phyloP scores from a whole-genome alignment of 768 basidiomycete species.

The Peribolospora baueri region DNA sequence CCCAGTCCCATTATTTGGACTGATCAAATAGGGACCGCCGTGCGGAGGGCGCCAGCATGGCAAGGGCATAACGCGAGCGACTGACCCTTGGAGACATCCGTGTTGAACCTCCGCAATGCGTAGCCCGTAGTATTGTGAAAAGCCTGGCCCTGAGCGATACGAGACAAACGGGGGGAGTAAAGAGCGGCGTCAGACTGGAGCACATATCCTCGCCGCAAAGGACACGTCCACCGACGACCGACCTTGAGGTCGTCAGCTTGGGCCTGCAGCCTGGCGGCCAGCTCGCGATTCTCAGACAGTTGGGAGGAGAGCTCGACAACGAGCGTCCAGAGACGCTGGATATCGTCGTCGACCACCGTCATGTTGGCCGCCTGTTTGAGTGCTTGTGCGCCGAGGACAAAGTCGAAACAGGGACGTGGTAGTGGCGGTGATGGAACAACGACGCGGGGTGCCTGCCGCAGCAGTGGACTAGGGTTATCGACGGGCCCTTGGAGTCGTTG shows the following conservation, averaged over 20 bases:
- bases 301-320: conserved; percentile 62
- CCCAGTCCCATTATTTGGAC: background rate
- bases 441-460: no score
- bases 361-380: no score
- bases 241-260: conserved; percentile 58
- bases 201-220: background rate
- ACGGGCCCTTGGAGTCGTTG: no score
- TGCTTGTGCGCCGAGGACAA: no score
- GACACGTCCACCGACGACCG: conserved; percentile 7
- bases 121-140: conserved; percentile 46
- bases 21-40: background rate
- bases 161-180: background rate
- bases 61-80: background rate
- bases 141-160: conserved; percentile 38
- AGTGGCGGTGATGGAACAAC: no score
- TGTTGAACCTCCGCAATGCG: conserved; percentile 57
- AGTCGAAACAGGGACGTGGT: no score
- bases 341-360: conserved; percentile 21
- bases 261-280: conserved; percentile 39
- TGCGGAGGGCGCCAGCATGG: conserved; percentile 1
- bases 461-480: no score
- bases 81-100: conserved; percentile 61
- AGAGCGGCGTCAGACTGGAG: background rate
- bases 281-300: conserved; percentile 54
- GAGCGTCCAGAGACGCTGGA: conserved; percentile 51